A percentile compares a stretch with the other conserved stretches of the same genome.
Conservation (phyloP, 352 stramenopile genomes). For the Phytophthora fragariaefolia region DNA sequence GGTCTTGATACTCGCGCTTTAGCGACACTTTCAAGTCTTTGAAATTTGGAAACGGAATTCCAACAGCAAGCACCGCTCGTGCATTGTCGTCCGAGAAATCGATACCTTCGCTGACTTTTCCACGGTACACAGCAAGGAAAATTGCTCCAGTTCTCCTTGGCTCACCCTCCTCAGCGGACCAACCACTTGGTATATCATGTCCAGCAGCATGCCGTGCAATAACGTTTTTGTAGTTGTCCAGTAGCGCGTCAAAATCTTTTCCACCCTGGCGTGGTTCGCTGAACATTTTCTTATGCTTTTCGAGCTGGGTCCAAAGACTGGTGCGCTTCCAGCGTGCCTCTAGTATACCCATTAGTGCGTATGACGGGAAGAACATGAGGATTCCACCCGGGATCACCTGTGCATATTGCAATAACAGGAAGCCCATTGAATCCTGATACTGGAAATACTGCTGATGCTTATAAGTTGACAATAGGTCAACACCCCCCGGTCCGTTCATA, state of each 20-base stretch:
- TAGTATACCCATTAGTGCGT: constrained; percentile 75
- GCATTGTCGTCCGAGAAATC: constrained; percentile 98
- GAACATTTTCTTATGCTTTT: constrained; percentile 66
- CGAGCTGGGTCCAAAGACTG: constrained; percentile 55
- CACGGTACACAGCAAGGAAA: constrained; percentile 97
- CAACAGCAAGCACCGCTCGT: constrained; percentile 95
- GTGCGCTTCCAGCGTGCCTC: constrained; percentile 63
- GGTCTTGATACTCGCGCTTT: constrained; percentile 81
- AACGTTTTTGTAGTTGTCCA: constrained; percentile 71
- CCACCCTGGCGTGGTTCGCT: constrained; percentile 68
- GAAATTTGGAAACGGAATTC: constrained; percentile 96
- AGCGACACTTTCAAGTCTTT: constrained; percentile 90
- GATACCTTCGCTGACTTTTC: constrained; percentile 98
- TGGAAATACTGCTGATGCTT: constrained; percentile 80
- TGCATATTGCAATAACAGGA: constrained; percentile 67
- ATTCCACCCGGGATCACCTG: constrained; percentile 71
- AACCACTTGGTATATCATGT: constrained; percentile 21
- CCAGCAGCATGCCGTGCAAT: constrained; percentile 42
- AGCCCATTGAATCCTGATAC: constrained; percentile 83
- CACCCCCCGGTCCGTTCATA: constrained; percentile 61
- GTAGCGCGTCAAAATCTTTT: constrained; percentile 78
- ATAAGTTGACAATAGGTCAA: constrained; percentile 76
- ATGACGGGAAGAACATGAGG: constrained; percentile 88
- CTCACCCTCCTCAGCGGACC: constrained; percentile 6
- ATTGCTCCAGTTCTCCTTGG: constrained; percentile 80